These are phyloP conservation scores for Talaromyces sp. DNA, from an alignment of 2,329 filamentous ascomycete species.

Conservation along the genomic window DNA sequence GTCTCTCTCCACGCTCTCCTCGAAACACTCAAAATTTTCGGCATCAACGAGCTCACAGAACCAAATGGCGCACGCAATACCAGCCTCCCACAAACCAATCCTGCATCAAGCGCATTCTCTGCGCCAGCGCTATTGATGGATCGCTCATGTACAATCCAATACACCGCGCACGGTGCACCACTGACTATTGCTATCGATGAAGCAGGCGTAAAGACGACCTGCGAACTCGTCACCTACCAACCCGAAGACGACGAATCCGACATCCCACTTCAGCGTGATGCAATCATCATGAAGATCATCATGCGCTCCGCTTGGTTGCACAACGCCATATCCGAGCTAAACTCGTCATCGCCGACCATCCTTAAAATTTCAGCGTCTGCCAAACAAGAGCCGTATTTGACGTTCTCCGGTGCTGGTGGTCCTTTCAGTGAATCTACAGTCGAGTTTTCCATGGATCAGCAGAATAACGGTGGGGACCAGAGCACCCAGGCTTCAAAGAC, in stretches of 20 bases:
- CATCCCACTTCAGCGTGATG: constrained; percentile 83
- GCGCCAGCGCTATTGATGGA: constrained; percentile 80
- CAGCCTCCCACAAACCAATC: constrained; percentile 34
- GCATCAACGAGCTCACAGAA: constrained; percentile 66
- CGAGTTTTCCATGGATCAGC: constrained; percentile 58
- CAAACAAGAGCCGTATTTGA: constrained; percentile 67
- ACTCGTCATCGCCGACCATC: constrained; percentile 69
- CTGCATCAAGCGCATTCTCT: constrained; percentile 72
- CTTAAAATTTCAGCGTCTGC: constrained; percentile 70
- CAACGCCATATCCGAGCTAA: constrained; percentile 57
- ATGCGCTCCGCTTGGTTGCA: constrained; percentile 67
- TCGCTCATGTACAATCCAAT: constrained; percentile 83
- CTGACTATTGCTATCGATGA: constrained; percentile 87
- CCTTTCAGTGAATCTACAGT: constrained; percentile 63
- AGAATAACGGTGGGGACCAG: constrained; percentile 24
- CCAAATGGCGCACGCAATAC: constrained; percentile 27
- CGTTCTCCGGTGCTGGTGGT: constrained; percentile 66
- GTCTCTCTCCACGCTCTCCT: constrained; percentile 84
- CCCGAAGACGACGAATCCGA: constrained; percentile 59
- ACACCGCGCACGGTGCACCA: constrained; percentile 72
- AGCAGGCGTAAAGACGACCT: constrained; percentile 82
- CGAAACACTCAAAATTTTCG: constrained; percentile 94
- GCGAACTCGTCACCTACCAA: constrained; percentile 86
- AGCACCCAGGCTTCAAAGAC: constrained; percentile 23
- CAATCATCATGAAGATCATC: constrained; percentile 87